phyloP scores from a whole-genome alignment of 73 alveolate species.

The Strombidium stylifer region DNA sequence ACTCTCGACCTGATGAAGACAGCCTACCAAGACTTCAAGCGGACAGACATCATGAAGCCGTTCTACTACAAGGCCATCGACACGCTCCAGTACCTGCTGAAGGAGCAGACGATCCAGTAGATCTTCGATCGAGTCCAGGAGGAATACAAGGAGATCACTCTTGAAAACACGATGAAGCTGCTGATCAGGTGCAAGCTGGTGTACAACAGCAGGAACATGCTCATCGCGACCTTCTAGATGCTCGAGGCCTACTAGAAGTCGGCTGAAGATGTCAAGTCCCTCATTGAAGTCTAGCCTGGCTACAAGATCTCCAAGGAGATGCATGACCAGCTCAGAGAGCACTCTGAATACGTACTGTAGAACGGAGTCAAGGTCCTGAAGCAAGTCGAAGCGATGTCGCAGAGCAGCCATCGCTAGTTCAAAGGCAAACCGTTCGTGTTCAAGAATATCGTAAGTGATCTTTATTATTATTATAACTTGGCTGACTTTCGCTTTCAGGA shows the following conservation, averaged over 20 bases:
- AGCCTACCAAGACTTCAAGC: conserved; percentile 48
- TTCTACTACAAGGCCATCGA: conserved; percentile 40
- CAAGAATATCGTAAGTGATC: not conserved
- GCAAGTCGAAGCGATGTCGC: conserved; percentile 8
- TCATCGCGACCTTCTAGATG: not conserved
- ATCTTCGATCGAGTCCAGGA: conserved; percentile 22
- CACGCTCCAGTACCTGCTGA: conserved; percentile 30
- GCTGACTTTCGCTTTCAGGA: too few species aligned
- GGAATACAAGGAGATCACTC: conserved; percentile 45
- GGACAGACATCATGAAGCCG: conserved; percentile 55
- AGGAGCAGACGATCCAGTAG: not conserved
- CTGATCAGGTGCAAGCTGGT: conserved; percentile 56
- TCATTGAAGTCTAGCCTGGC: not conserved
- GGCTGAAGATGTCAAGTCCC: conserved; percentile 12
- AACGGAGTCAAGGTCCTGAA: conserved; percentile 10
- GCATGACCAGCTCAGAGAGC: not conserved
- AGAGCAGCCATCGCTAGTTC: conserved; percentile 16
- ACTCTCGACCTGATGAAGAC: conserved; percentile 53
- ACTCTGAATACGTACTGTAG: not conserved
- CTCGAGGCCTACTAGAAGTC: not conserved
- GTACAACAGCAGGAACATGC: conserved; percentile 29
- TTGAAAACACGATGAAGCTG: conserved; percentile 56
- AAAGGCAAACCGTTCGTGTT: conserved; percentile 26
- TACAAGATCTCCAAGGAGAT: not conserved
- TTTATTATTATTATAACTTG: too few species aligned